A percentile compares a stretch with the other conserved stretches of the same genome.
Evolutionary conservation across 108 stramenopile species (phyloP).

Genomic region (Skeletonema grethae): DNA sequence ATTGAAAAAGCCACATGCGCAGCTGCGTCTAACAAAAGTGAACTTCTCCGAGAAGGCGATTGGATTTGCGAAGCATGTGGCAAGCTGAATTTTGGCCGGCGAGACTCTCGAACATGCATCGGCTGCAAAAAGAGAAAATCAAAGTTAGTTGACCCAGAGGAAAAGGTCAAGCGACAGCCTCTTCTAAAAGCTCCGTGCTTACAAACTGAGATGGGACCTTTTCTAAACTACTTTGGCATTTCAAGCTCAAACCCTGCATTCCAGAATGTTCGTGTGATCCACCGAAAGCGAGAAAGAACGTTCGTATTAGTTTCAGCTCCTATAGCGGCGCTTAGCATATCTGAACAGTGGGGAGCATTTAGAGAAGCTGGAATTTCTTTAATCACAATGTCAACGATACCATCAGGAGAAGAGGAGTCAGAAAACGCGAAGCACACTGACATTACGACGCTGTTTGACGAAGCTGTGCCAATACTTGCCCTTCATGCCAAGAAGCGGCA

Average conservation of each 20-base stretch:
- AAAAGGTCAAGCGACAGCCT: constrained; percentile 9
- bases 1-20: not conserved
- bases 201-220: not conserved
- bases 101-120: constrained; percentile 4
- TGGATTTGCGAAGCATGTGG: constrained; percentile 15
- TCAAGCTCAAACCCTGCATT: not conserved
- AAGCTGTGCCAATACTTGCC: constrained; percentile 6
- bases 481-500: constrained; percentile 8
- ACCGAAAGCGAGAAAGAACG: not conserved
- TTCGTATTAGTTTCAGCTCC: constrained; percentile 11
- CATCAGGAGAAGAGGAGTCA: constrained; percentile 4
- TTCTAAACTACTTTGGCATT: constrained; percentile 11
- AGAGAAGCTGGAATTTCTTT: constrained; percentile 13
- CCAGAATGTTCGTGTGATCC: constrained; percentile 8
- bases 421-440: not conserved
- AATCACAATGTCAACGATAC: not conserved
- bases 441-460: constrained; percentile 2
- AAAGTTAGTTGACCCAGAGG: not conserved
- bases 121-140: constrained; percentile 7
- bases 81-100: constrained; percentile 17
- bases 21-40: not conserved
- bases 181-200: not conserved
- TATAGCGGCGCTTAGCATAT: constrained; percentile 3
- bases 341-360: constrained; percentile 5
- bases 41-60: constrained; percentile 13